These are phyloP conservation scores for Daucus carota DNA, from an alignment of 129 eudicot species.

Conservation along the genomic window DNA sequence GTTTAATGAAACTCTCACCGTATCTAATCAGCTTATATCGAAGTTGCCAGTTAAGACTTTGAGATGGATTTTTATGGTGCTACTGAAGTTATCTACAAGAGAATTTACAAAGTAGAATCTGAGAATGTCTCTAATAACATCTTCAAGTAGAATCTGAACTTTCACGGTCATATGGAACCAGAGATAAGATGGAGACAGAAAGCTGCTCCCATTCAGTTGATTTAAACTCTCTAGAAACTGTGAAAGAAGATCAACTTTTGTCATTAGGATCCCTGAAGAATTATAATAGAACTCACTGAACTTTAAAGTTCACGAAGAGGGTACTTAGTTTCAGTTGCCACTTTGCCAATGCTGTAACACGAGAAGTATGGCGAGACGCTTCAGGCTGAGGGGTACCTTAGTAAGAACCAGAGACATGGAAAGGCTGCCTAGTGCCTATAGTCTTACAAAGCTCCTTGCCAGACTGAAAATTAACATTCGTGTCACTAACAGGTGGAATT, in stretches of 20 bases:
- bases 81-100: slow-evolving; percentile 28
- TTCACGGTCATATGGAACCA: slow-evolving; percentile 30
- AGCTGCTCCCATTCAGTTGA: slow-evolving; percentile 28
- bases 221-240: slow-evolving; percentile 17
- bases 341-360: slow-evolving; percentile 46
- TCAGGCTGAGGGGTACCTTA: slow-evolving; percentile 85
- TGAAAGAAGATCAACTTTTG: slow-evolving; percentile 25
- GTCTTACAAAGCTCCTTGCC: slow-evolving; percentile 80
- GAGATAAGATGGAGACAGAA: no score
- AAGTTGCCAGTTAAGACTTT: not conserved
- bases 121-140: slow-evolving; percentile 45
- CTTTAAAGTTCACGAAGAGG: slow-evolving; percentile 47
- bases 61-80: slow-evolving; percentile 43
- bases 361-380: slow-evolving; percentile 41
- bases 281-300: slow-evolving; percentile 51
- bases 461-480: slow-evolving; percentile 56
- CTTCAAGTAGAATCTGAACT: no score
- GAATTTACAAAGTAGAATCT: slow-evolving; percentile 43
- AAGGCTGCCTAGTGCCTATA: slow-evolving; percentile 85
- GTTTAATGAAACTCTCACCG: no score
- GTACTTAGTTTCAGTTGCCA: slow-evolving; percentile 48
- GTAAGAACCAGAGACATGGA: slow-evolving; percentile 92
- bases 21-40: not conserved
- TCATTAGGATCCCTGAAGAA: slow-evolving; percentile 37
- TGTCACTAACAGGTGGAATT: slow-evolving; percentile 56